These are phyloP conservation scores for Coemansia sp. DNA, from an alignment of 192 early-diverging fungal species.

Conservation along the genomic window DNA sequence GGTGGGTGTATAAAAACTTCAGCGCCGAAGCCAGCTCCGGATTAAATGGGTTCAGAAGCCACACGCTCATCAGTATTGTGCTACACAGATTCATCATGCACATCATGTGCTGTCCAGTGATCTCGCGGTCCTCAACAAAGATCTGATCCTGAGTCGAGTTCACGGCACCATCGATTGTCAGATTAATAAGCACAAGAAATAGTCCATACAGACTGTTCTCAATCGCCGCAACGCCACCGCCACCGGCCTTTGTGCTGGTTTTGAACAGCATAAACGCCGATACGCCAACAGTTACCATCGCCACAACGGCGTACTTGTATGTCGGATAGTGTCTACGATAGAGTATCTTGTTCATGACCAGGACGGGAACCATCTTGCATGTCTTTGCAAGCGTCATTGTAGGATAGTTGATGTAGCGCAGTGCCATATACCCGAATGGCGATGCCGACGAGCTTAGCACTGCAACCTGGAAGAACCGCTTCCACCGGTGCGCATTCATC, in stretches of 20 bases:
- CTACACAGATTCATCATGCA: slow-evolving; percentile 90
- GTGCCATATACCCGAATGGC: slow-evolving; percentile 89
- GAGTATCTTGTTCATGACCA: slow-evolving; percentile 92
- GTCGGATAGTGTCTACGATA: slow-evolving; percentile 82
- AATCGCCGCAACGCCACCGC: slow-evolving; percentile 20
- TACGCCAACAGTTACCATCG: slow-evolving; percentile 85
- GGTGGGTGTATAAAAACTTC: slow-evolving; percentile 72
- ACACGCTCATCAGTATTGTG: slow-evolving; percentile 66
- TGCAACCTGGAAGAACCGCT: slow-evolving; percentile 75
- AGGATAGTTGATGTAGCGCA: slow-evolving; percentile 95
- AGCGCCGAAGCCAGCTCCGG: slow-evolving; percentile 73
- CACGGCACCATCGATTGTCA: slow-evolving; percentile 89
- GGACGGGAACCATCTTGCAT: slow-evolving; percentile 93
- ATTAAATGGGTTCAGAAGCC: slow-evolving; percentile 75
- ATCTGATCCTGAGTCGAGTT: slow-evolving; percentile 97
- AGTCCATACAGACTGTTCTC: slow-evolving; percentile 78
- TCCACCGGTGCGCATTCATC: slow-evolving; percentile 48
- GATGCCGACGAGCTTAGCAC: slow-evolving; percentile 72
- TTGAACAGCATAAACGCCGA: slow-evolving; percentile 92
- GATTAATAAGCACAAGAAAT: slow-evolving; percentile 76
- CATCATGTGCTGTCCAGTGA: slow-evolving; percentile 95
- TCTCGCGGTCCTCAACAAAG: slow-evolving; percentile 68
- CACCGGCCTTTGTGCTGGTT: slow-evolving; percentile 21
- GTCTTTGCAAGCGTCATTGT: slow-evolving; percentile 96
- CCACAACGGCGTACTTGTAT: slow-evolving; percentile 88